Evolutionary conservation across 148 eudicot genomes (phyloP).

Genomic region (Silene conica): DNA sequence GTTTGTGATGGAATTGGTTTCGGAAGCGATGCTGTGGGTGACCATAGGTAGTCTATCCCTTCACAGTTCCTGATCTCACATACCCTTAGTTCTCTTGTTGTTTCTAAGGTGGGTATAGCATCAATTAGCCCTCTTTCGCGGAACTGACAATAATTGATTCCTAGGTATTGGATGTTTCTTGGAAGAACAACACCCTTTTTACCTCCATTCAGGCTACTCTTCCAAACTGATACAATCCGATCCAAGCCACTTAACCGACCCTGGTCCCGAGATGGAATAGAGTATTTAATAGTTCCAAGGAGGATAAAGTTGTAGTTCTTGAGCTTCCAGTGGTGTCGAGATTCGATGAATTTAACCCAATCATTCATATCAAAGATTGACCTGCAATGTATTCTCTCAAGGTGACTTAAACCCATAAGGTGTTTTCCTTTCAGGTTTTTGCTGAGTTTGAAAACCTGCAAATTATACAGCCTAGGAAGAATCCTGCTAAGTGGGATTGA

Average conservation of each 20-base stretch:
- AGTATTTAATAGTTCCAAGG: background rate
- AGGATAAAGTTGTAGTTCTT: background rate
- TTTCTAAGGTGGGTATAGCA: conserved; percentile 7
- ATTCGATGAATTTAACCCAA: background rate
- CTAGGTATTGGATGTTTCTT: background rate
- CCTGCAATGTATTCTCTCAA: conserved; percentile 8
- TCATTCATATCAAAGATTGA: conserved; percentile 3
- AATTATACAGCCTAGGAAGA: conserved; percentile 1
- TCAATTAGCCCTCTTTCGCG: conserved; percentile 7
- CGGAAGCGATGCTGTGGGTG: background rate
- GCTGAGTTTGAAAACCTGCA: conserved; percentile 3
- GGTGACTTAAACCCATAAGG: background rate
- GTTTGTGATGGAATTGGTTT: background rate
- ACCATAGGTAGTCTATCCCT: conserved; percentile 14
- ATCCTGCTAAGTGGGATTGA: background rate
- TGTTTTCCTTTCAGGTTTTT: conserved; percentile 3
- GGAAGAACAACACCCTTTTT: background rate
- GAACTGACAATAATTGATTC: conserved; percentile 11
- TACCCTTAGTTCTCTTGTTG: background rate
- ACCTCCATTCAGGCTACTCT: background rate
- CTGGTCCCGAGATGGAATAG: background rate
- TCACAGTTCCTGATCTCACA: conserved; percentile 13
- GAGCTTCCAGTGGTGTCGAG: conserved; percentile 14
- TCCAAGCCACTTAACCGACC: background rate
- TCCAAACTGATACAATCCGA: background rate